Evolutionary conservation across 345 rosid species (phyloP), one percentile per base, ranked within the genome.

Genomic region (Camelina neglecta): DNA sequence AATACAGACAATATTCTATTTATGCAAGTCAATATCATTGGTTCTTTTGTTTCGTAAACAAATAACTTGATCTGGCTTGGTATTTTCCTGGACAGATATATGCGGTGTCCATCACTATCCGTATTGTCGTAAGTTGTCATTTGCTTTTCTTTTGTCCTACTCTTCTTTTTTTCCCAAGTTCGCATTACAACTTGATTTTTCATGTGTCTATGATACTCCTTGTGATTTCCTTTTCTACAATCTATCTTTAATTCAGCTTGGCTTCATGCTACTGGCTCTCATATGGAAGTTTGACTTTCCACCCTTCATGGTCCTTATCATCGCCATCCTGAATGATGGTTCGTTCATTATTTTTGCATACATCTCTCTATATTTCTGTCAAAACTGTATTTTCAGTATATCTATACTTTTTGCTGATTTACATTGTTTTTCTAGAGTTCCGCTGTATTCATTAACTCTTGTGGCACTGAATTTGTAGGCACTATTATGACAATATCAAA

Each of bases 291-390:
- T 92, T 69, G 99, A 95, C 79, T 95, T 95, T 77, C 99, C 99
- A 48, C 99, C 99, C 58, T 95, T 95, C 80, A 95, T 95, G 99
- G 99, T 95, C 84, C 98, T 95, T 83, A 89, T 92, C 69, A 95
- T 95, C 63, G 99, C 99, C 35, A 92, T 95, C 80, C 92, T 92
- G 41, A 95, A 95, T 69, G 98, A 95, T 74, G 99, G 98, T 95
- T 72, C 1, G 93, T 85, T 66, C 51, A 44, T n/a, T 18, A 18
- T 18, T 18, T 18, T 18, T 18, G 18, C 18, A 18, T 18, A 18
- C 18, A 18, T 18, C 18, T 18, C 18, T 18, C 18, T 18, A 18
- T 18, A 18, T 18, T 18, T 18, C 18, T 18, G 18, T 18, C 18
- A 18, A 18, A 18, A 18, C 18, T 18, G 18, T 18, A 18, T 18